These are phyloP conservation scores for Botrytis hyacinthi DNA, from an alignment of 2,329 filamentous ascomycete genomes.

Conservation along the genomic window DNA sequence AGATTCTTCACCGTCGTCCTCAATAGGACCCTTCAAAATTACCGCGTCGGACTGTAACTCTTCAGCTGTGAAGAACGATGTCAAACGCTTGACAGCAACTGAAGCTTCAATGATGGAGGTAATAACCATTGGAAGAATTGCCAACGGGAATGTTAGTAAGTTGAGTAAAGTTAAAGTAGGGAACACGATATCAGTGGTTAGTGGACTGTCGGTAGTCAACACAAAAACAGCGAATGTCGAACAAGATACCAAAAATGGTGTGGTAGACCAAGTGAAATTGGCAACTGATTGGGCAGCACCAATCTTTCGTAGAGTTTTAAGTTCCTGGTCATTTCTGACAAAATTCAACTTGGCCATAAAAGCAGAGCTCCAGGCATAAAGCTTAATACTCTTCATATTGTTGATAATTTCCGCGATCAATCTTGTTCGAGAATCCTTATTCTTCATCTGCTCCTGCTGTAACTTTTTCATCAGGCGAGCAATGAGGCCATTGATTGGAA, in stretches of 20 bases:
- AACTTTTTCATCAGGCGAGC: conserved; percentile 90
- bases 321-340: conserved; percentile 91
- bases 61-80: conserved; percentile 80
- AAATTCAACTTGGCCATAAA: conserved; percentile 98
- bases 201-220: conserved; percentile 71
- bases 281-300: conserved; percentile 90
- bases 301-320: conserved; percentile 94
- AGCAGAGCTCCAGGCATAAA: conserved; percentile 94
- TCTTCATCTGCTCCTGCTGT: conserved; percentile 98
- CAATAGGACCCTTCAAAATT: conserved; percentile 62
- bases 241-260: conserved; percentile 95
- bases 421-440: conserved; percentile 90
- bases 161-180: conserved; percentile 93
- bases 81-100: conserved; percentile 86
- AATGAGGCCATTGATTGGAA: conserved; percentile 90
- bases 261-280: conserved; percentile 97
- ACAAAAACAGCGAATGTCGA: conserved; percentile 95
- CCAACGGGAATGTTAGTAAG: conserved; percentile 88
- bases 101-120: conserved; percentile 92
- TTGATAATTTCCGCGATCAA: conserved; percentile 97
- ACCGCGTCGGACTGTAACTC: conserved; percentile 89
- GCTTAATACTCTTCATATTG: conserved; percentile 99
- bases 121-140: conserved; percentile 96
- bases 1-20: conserved; percentile 79
- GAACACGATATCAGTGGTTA: conserved; percentile 95